These are phyloP conservation scores for Lepiota brunneoincarnata DNA, from an alignment of 768 basidiomycete species.

Conservation along the genomic window DNA sequence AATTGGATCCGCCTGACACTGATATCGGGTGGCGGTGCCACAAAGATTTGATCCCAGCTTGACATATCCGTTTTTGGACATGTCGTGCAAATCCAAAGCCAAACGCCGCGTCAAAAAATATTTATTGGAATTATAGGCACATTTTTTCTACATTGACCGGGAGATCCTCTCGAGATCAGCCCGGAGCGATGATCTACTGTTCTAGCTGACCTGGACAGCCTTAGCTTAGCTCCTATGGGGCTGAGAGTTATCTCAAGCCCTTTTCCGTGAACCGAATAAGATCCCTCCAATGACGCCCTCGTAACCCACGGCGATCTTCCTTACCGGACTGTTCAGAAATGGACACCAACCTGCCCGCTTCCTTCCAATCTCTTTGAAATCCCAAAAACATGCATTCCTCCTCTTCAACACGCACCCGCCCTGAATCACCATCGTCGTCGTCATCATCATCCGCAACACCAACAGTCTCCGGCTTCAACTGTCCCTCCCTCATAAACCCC, in stretches of 20 bases:
- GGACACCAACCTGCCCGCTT: background rate
- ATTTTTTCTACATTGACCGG: slow-evolving; percentile 13
- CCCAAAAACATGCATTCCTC: slow-evolving; percentile 2
- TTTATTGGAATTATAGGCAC: too few relatives aligned
- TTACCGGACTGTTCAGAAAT: slow-evolving; percentile 4
- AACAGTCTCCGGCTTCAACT: background rate
- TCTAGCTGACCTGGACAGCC: slow-evolving; percentile 30
- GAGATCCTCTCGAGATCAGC: slow-evolving; percentile 24
- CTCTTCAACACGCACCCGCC: background rate
- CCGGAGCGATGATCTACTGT: slow-evolving; percentile 21
- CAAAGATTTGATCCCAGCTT: slow-evolving; percentile 15
- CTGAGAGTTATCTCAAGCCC: slow-evolving; percentile 9
- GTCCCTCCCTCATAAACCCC: slow-evolving; percentile 24
- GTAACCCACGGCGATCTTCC: background rate
- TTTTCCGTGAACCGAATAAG: slow-evolving; percentile 4
- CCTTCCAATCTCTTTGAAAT: background rate
- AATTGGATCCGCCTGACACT: slow-evolving; percentile 17
- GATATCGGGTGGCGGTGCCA: slow-evolving; percentile 19
- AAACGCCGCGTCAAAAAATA: slow-evolving; percentile 38
- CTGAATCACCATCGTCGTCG: background rate
- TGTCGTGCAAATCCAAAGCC: slow-evolving; percentile 8
- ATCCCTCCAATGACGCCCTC: slow-evolving; percentile 2
- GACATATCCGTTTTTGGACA: slow-evolving; percentile 4
- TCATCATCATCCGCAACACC: background rate
- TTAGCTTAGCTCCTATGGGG: slow-evolving; percentile 30